Base-by-base conservation (phyloP, 768 basidiomycete genomes). In the Lentinula boryana region DNA sequence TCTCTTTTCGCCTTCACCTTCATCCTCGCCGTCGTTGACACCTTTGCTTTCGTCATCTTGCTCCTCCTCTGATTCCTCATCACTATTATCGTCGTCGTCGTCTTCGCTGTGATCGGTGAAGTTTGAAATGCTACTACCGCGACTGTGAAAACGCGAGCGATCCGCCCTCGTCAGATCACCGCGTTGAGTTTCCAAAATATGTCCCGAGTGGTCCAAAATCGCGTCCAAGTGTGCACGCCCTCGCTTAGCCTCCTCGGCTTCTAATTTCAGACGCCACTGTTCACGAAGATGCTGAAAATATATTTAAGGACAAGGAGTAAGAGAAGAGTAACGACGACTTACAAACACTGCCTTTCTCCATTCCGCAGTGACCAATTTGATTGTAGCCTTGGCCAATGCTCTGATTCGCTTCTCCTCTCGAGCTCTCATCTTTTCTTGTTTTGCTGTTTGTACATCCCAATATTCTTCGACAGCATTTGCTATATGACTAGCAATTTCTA, bases 341-440 rank as follows among this genome's bases (percentile, higher is more conserved):
- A 91, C 91, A 66, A 86, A 85, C 49, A 95, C 85, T 7, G 91
- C 95, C 68, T 91, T 86, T 71, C 88, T 90, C 95, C 95, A 98
- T 68, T 93, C 89, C 7, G 78, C 79, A 33, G 82, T 79, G 32
- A 97, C 84, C 66, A 85, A 73, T 65, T 83, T 84, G 52, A 88
- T 78, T 0, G 90, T 87, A 21, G 83, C 80, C 74, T 89, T 91
- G 12, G 90, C 91, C 40, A 93, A 66, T 3, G 75, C 78, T 56
- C 84, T 78, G 64, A 90, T 63, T 32, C 87, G 78, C 70, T 81
- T 83, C 74, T 93, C 89, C 66, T 91, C 88, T 64, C 80, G 80
- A 18, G 71, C 71, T 60, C 72, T 76, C 16, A 80, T 80, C 68
- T 78, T 83, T 33, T 88, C 87, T 59, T 86, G 87, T 67, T 78